Evolutionary conservation across 2,329 filamentous ascomycete genomes (phyloP), one percentile per base, ranked within the genome.

Genomic region (Aspergillus hiratsukae): DNA sequence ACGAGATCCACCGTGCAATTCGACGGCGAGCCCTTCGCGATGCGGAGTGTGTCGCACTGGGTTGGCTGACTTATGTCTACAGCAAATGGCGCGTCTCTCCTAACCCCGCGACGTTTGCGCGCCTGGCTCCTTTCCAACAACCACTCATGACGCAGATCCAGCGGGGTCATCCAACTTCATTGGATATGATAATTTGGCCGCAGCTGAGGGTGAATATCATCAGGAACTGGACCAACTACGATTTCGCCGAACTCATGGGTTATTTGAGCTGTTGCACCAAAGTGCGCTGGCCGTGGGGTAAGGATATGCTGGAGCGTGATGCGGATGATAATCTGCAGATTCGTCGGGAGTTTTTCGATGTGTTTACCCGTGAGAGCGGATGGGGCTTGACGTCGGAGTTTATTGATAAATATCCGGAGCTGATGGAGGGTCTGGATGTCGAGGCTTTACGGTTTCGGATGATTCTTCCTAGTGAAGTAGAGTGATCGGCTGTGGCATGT

Each of bases 231-330:
- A 52, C 27, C 11, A 52, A 51, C 5, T 50, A 54, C 40, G 50
- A 53, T 14, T 43, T 52, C n/a, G 17, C 29, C 10, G 57, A 62
- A 9, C 23, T 62, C 1, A 48, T 50, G 14, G 54, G 53, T 4
- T 55, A 59, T n/a, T 14, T 53, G 19, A 14, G 41, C 8, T 54
- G 56, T n/a, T 54, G 57, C 51, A 31, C 55, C 23, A 59, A 56
- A 45, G 57, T 62, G 9, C 45, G 60, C 6, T 62, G 60, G 58
- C 57, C 60, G 8, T 61, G 54, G 48, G 54, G 49, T 3, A 23
- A 58, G 51, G 35, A 51, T 14, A 41, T 61, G 1, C 43, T 61
- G 21, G 60, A 61, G 19, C 48, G 60, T 8, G 57, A 62, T 27
- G 41, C 50, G 14, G 11, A 54, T 6, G 52, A 62, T 37, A 46